Evolutionary conservation across 1,284 basidiomycete genomes (phyloP), one percentile per base, ranked within the genome.

Genomic region (Termitomyces sp.): DNA sequence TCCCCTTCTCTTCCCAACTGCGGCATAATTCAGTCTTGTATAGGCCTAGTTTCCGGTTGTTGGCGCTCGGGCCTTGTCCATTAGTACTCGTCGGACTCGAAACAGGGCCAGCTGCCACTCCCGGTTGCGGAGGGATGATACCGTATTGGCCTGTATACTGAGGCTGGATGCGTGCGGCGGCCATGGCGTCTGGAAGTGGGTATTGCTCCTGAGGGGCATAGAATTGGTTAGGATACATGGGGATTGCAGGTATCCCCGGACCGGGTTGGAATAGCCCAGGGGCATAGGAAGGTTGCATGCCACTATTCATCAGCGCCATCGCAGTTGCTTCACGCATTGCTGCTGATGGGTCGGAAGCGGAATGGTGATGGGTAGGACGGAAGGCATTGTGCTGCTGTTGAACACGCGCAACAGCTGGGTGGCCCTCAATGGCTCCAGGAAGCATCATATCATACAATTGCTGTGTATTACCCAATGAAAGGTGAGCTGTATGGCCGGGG

Each of bases 21-120:
- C 92, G 77, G 70, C 92, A 95, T 33, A 94, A 63, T 66, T 95
- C 92, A 0, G 93, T 95, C 78, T 95, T 95, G 78, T 94, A 95
- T 44, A 94, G 66, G 19, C 88, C 89, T 31, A 91, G 69, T 72
- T 95, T 95, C 59, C 88, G 79, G 64, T 93, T 94, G 69, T 91
- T 93, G 3, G 89, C 86, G 56, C 88, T 91, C 7, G 90, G 91
- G 0, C 91, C 90, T 55, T 69, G 67, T 50, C 68, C 67, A 54
- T 66, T 73, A 47, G 70, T 71, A 40, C 70, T 71, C 1, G 72
- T 70, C 16, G 74, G 73, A 56, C 72, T 73, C 14, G 72, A 68
- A 26, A 74, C 62, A 28, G 57, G 41, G 18, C 69, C 67, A 18
- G 62, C 72, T 21, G 72, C 60, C 24, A 53, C 61, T 37, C n/a